Percentiles rank a stretch among this genome's conserved stretches.
Evolutionary conservation across 768 basidiomycete genomes (phyloP).

Genomic region (Termitomyces sp.): DNA sequence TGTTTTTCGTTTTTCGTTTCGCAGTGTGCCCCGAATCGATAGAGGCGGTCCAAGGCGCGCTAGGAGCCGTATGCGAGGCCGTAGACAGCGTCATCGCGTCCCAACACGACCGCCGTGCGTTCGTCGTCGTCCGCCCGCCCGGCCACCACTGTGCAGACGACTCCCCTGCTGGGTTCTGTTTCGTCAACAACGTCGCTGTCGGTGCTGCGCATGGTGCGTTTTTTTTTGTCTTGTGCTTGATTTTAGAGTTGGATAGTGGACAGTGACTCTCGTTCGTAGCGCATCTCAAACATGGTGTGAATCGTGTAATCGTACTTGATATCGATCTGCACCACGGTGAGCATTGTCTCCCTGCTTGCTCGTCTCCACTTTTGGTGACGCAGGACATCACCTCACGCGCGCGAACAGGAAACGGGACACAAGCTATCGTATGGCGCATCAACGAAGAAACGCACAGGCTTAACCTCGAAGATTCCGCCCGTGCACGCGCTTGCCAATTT

Average conservation of each 20-base stretch:
- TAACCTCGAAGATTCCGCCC: constrained; percentile 51
- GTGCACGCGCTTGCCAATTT: too few relatives aligned
- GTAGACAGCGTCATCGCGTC: constrained; percentile 60
- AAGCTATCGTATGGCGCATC: constrained; percentile 86
- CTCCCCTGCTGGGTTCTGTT: constrained; percentile 90
- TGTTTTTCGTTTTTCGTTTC: too few relatives aligned
- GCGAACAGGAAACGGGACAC: constrained; percentile 97
- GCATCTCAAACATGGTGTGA: constrained; percentile 72
- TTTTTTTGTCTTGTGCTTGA: too few relatives aligned
- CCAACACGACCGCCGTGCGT: constrained; percentile 23
- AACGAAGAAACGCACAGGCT: constrained; percentile 83
- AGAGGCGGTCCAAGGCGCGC: constrained; percentile 73
- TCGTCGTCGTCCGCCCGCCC: constrained; percentile 84
- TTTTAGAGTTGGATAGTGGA: too few relatives aligned
- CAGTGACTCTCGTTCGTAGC: too few relatives aligned
- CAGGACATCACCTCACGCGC: too few relatives aligned
- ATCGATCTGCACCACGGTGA: constrained; percentile 89
- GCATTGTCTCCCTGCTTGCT: too few relatives aligned
- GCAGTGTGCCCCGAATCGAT: constrained; percentile 77
- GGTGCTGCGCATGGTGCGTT: constrained; percentile 93
- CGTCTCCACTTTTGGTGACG: background rate
- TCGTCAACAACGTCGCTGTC: constrained; percentile 89
- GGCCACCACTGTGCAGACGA: constrained; percentile 95
- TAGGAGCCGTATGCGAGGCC: constrained; percentile 84
- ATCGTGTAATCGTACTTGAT: constrained; percentile 82